Evolutionary conservation across 2,329 filamentous ascomycete species (phyloP).

Genomic region (Teratosphaeria viscida): DNA sequence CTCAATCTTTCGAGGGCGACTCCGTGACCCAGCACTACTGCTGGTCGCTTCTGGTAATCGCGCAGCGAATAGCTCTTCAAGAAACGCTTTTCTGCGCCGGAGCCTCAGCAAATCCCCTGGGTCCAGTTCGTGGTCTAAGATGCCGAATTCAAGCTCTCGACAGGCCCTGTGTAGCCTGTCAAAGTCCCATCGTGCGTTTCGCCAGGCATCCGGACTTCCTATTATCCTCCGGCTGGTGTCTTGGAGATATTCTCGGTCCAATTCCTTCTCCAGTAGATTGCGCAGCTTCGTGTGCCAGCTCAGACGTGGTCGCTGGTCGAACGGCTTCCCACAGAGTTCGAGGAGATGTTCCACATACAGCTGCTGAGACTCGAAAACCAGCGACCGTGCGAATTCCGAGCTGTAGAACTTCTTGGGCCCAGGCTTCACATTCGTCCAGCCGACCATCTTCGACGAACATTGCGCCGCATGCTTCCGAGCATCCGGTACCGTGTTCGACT

Average conservation of each 20-base stretch:
- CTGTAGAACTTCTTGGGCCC: constrained; percentile 6
- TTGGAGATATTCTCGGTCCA: background rate
- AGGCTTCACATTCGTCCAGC: constrained; percentile 3
- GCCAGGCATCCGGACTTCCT: constrained; percentile 1
- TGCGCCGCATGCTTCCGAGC: constrained; percentile 6
- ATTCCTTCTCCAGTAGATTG: constrained; percentile 4
- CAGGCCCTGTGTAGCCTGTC: constrained; percentile 4
- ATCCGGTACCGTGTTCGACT: constrained; percentile 5
- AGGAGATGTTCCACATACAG: constrained; percentile 7
- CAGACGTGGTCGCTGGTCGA: background rate
- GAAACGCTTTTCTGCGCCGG: background rate
- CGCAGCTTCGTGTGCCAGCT: constrained; percentile 6
- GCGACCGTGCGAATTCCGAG: constrained; percentile 5
- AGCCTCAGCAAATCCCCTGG: background rate
- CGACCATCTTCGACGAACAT: constrained; percentile 2
- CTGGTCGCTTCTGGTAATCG: background rate
- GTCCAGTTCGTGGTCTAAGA: background rate
- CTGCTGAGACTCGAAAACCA: constrained; percentile 5
- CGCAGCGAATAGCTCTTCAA: constrained; percentile 2
- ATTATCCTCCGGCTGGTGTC: constrained; percentile 2
- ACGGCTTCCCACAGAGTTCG: constrained; percentile 2
- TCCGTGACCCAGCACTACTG: background rate
- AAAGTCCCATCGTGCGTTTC: constrained; percentile 4
- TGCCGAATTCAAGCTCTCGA: constrained; percentile 5
- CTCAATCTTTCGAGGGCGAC: background rate